These are phyloP conservation scores for Raphanus raphanistrum DNA, from an alignment of 345 rosid species.

Conservation along the genomic window DNA sequence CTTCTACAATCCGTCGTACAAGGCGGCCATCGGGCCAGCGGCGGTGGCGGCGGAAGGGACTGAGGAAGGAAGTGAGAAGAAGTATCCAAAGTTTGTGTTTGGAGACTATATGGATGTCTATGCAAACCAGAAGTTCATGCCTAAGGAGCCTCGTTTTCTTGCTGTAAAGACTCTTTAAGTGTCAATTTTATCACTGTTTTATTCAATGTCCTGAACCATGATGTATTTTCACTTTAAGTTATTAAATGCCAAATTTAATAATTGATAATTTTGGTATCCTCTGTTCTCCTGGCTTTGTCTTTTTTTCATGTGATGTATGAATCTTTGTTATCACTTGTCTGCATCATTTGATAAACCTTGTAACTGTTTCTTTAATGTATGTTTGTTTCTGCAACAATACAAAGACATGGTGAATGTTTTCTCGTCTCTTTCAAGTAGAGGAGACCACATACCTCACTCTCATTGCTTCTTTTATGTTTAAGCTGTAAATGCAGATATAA, in stretches of 20 bases:
- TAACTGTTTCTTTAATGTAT: no score
- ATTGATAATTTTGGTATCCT: conserved; percentile 21
- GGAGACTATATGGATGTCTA: conserved; percentile 94
- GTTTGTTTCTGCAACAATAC: no score
- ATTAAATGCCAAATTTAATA: conserved; percentile 29
- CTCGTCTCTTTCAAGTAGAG: no score
- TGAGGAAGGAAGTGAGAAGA: conserved; percentile 33
- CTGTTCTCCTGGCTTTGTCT: neutral
- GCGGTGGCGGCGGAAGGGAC: conserved; percentile 35
- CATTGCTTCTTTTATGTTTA: no score
- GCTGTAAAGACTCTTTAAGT: conserved; percentile 57
- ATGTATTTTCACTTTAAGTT: conserved; percentile 4
- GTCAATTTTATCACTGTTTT: conserved; percentile 24
- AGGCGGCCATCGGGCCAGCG: conserved; percentile 79
- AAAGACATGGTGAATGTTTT: no score
- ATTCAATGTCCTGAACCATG: neutral
- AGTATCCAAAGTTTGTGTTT: conserved; percentile 75
- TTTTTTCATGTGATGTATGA: conserved; percentile 25
- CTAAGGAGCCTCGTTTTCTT: conserved; percentile 87
- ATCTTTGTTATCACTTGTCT: conserved; percentile 10
- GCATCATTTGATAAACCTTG: no score
- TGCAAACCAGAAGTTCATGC: conserved; percentile 79
- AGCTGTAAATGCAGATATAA: no score
- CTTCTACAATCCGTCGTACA: conserved; percentile 75
- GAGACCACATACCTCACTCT: no score